Percentiles rank a stretch among this genome's conserved stretches.
Conservation (phyloP, 2,329 filamentous ascomycete genomes). For the Alternaria arbusti region DNA sequence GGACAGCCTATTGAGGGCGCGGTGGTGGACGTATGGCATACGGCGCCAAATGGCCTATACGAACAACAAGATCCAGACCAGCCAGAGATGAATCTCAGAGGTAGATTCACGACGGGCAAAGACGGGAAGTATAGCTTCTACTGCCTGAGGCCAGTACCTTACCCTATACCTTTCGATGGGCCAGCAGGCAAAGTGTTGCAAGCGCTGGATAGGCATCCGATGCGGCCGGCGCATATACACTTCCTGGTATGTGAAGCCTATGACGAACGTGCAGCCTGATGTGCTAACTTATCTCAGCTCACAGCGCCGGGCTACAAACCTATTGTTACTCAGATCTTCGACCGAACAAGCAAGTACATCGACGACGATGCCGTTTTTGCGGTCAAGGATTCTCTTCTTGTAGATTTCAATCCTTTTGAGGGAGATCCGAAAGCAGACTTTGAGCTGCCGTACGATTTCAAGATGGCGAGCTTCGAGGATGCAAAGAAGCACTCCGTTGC, state of each 20-base stretch:
- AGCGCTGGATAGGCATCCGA: constrained; percentile 66
- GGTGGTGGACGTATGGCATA: constrained; percentile 79
- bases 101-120: constrained; percentile 71
- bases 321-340: constrained; percentile 80
- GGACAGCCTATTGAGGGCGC: constrained; percentile 70
- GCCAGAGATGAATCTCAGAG: constrained; percentile 75
- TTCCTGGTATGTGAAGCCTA: constrained; percentile 55
- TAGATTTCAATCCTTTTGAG: constrained; percentile 62
- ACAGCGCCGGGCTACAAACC: constrained; percentile 67
- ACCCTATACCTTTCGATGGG: constrained; percentile 63
- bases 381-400: constrained; percentile 64
- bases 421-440: constrained; percentile 60
- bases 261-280: background rate
- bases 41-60: constrained; percentile 70
- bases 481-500: constrained; percentile 36
- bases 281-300: constrained; percentile 47
- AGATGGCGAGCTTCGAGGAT: constrained; percentile 47
- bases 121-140: constrained; percentile 65
- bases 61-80: constrained; percentile 77
- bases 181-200: constrained; percentile 65
- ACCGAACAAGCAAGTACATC: constrained; percentile 68
- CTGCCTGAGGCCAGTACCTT: constrained; percentile 54
- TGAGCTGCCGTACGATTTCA: constrained; percentile 62
- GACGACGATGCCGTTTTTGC: constrained; percentile 65
- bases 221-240: constrained; percentile 69